Evolutionary conservation across 1,284 basidiomycete species (phyloP).

Genomic region (Ustilago trichophora): DNA sequence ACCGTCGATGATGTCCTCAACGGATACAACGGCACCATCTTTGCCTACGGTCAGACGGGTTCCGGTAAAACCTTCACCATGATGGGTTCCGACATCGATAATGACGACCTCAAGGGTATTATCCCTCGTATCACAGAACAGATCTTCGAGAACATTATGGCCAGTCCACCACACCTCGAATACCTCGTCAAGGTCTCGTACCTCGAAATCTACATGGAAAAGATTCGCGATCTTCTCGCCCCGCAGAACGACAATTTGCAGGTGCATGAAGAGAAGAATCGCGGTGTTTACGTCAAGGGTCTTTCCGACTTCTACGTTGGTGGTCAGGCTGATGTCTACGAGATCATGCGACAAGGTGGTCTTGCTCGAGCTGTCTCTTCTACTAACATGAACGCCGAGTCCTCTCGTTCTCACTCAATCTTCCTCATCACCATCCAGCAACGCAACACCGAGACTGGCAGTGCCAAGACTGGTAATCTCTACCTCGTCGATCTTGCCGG

Average conservation of each 20-base stretch:
- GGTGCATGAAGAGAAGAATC: conserved; percentile 96
- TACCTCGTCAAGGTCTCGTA: conserved; percentile 99
- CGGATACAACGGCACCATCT: conserved; percentile 89
- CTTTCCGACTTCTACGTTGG: conserved; percentile 98
- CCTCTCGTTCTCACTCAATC: conserved; percentile 98
- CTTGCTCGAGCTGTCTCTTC: conserved; percentile 89
- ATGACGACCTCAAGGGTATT: conserved; percentile 79
- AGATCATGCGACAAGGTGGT: conserved; percentile 97
- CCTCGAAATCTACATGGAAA: conserved; percentile 99
- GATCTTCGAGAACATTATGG: conserved; percentile 96
- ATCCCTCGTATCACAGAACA: conserved; percentile 99
- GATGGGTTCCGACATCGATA: conserved; percentile 91
- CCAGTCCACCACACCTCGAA: conserved; percentile 92
- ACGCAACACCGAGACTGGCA: conserved; percentile 92
- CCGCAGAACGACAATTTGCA: conserved; percentile 99
- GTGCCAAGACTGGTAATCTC: conserved; percentile 93
- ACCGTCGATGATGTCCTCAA: conserved; percentile 82
- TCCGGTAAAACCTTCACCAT: conserved; percentile 70
- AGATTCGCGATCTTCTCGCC: conserved; percentile 91
- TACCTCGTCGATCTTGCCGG: conserved; percentile 98
- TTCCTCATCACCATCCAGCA: conserved; percentile 98
- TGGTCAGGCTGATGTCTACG: conserved; percentile 80
- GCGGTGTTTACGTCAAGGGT: conserved; percentile 97
- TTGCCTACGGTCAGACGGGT: conserved; percentile 97
- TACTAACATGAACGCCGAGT: conserved; percentile 99